phyloP scores from a whole-genome alignment of 352 stramenopile species.

The Phytopythium cucurbitacearum region DNA sequence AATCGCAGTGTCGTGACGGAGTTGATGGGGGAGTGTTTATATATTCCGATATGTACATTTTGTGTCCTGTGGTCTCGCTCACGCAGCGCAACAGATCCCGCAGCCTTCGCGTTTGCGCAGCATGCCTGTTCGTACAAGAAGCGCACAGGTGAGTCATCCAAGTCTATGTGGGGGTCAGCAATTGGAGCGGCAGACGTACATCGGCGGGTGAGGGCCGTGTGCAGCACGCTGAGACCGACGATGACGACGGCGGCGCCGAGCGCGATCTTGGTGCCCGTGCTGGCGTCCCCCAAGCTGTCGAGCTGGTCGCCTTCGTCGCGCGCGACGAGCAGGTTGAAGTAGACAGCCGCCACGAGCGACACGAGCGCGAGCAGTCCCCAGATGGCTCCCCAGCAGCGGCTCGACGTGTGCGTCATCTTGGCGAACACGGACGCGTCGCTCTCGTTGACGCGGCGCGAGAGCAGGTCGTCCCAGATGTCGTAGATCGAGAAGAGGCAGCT shows the following conservation, averaged over 20 bases:
- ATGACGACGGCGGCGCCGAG: constrained; percentile 40
- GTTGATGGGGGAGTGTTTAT: no score
- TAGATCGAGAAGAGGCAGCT: constrained; percentile 90
- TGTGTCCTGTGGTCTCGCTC: not conserved
- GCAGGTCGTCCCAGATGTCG: constrained; percentile 90
- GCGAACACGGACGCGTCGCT: constrained; percentile 87
- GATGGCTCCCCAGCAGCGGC: constrained; percentile 88
- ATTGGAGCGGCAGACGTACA: constrained; percentile 28
- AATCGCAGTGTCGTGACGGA: no score
- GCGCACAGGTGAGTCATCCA: not conserved
- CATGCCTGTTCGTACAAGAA: constrained; percentile 26
- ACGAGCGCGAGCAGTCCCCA: constrained; percentile 78
- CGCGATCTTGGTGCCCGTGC: constrained; percentile 51
- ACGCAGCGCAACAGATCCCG: constrained; percentile 28
- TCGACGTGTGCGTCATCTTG: constrained; percentile 89
- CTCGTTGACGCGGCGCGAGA: constrained; percentile 83
- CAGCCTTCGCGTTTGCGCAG: constrained; percentile 37
- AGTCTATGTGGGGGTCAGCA: constrained; percentile 1
- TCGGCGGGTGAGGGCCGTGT: constrained; percentile 64
- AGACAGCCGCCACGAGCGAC: constrained; percentile 73
- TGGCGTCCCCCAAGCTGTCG: constrained; percentile 45
- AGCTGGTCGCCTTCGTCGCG: constrained; percentile 46
- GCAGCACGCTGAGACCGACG: constrained; percentile 51
- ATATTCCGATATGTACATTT: no score
- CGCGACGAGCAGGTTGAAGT: constrained; percentile 79